Percentiles rank a stretch among this genome's conserved stretches.
These are phyloP conservation scores for Leptoxyphium fumago DNA, from an alignment of 2,329 filamentous ascomycete species.

Conservation along the genomic window DNA sequence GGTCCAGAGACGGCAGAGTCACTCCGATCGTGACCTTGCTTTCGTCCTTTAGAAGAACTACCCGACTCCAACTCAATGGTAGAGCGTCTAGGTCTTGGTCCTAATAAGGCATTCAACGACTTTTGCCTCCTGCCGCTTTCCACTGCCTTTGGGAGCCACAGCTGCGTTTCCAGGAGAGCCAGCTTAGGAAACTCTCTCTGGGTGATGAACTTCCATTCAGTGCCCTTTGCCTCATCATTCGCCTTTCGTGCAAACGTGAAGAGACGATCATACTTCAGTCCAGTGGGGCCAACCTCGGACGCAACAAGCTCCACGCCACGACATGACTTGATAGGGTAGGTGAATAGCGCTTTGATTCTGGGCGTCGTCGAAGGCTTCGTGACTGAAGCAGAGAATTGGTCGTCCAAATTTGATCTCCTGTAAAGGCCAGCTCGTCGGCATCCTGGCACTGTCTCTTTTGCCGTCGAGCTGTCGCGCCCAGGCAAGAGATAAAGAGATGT, in stretches of 20 bases:
- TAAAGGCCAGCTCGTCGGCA: slow-evolving; percentile 13
- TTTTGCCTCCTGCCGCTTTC: background rate
- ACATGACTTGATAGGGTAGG: slow-evolving; percentile 78
- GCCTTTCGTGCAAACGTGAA: slow-evolving; percentile 63
- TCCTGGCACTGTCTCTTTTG: slow-evolving; percentile 9
- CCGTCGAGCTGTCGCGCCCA: background rate
- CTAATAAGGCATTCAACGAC: background rate
- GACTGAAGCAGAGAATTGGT: slow-evolving; percentile 8
- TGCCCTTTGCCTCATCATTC: slow-evolving; percentile 26
- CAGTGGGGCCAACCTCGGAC: slow-evolving; percentile 49
- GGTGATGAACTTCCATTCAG: slow-evolving; percentile 57
- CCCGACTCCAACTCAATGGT: background rate
- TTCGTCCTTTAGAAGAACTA: background rate
- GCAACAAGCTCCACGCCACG: slow-evolving; percentile 56
- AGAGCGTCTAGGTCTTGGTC: background rate
- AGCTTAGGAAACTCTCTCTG: slow-evolving; percentile 55
- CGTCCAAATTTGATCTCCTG: slow-evolving; percentile 11
- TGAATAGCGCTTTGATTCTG: slow-evolving; percentile 53
- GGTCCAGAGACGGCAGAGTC: slow-evolving; percentile 11
- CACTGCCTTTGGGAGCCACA: slow-evolving; percentile 51
- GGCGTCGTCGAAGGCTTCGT: slow-evolving; percentile 18
- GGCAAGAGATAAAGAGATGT: slow-evolving; percentile 3
- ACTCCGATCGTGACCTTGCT: slow-evolving; percentile 1
- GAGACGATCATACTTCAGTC: slow-evolving; percentile 64
- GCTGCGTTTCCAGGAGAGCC: slow-evolving; percentile 49